phyloP scores from a whole-genome alignment of 1,284 basidiomycete genomes.

The Vanrija pseudolonga region DNA sequence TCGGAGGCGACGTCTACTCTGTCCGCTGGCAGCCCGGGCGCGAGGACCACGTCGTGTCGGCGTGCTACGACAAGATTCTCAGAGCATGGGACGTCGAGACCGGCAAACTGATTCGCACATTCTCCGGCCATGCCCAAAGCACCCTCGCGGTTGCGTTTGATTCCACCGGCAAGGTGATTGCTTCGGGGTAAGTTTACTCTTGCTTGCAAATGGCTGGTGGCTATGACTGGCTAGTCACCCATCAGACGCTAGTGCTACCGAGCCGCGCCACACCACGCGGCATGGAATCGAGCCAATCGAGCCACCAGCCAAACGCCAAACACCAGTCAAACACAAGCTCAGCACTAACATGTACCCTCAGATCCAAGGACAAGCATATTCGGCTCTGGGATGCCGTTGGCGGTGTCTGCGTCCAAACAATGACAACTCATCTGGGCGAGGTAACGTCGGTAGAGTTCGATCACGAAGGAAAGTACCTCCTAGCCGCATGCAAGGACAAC shows the following conservation, averaged over 20 bases:
- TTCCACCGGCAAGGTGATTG: constrained; percentile 50
- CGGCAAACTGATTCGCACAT: constrained; percentile 50
- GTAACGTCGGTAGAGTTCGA: constrained; percentile 53
- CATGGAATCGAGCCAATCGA: neutral
- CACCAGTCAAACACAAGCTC: neutral
- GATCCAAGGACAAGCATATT: constrained; percentile 52
- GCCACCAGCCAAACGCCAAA: no score
- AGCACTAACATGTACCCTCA: constrained; percentile 4
- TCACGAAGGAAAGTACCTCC: constrained; percentile 48
- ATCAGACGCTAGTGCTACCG: neutral
- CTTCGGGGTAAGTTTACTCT: constrained; percentile 48
- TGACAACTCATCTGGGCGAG: constrained; percentile 52
- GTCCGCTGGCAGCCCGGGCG: constrained; percentile 50
- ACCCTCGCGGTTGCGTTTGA: constrained; percentile 51
- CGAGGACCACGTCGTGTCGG: constrained; percentile 46
- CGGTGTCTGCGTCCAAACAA: constrained; percentile 50
- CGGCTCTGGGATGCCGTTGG: constrained; percentile 54
- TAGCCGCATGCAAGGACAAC: constrained; percentile 53
- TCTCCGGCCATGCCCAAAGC: constrained; percentile 52
- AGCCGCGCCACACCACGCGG: no score
- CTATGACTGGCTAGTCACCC: neutral
- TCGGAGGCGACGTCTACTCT: constrained; percentile 52
- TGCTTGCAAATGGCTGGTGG: neutral
- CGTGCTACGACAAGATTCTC: constrained; percentile 53
- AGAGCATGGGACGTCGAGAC: constrained; percentile 52